Evolutionary conservation across 2,329 filamentous ascomycete species (phyloP).

Genomic region (Phyllosticta ampelicida): DNA sequence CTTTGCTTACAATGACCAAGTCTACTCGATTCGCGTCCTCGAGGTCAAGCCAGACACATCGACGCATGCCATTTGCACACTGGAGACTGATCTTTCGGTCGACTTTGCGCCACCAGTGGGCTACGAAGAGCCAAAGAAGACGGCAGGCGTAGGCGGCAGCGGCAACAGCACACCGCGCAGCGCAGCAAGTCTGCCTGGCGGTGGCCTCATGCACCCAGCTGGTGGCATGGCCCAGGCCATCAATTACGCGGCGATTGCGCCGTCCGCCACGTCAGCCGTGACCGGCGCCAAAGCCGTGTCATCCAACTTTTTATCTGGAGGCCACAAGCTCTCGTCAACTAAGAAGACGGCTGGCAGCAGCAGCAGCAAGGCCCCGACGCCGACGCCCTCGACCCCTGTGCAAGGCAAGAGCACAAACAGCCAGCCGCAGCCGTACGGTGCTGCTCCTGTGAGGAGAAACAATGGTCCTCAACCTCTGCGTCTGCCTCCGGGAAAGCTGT

Average conservation of each 20-base stretch:
- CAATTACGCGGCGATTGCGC: constrained; percentile 86
- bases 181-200: constrained; percentile 49
- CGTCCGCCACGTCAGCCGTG: constrained; percentile 56
- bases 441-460: constrained; percentile 34
- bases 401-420: constrained; percentile 39
- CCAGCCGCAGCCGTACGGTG: constrained; percentile 23
- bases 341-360: constrained; percentile 50
- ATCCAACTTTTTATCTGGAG: constrained; percentile 69
- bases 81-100: constrained; percentile 92
- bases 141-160: constrained; percentile 46
- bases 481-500: constrained; percentile 78
- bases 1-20: constrained; percentile 90
- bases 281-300: constrained; percentile 52
- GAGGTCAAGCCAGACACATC: constrained; percentile 84
- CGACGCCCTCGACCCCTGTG: constrained; percentile 50
- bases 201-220: constrained; percentile 68
- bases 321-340: constrained; percentile 62
- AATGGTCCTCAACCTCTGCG: constrained; percentile 82
- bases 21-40: constrained; percentile 85
- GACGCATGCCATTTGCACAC: constrained; percentile 77
- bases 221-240: constrained; percentile 97
- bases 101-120: constrained; percentile 92
- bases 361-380: constrained; percentile 60
- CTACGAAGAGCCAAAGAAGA: constrained; percentile 75
- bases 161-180: constrained; percentile 83